A percentile compares a stretch with the other conserved stretches of the same genome.
These are phyloP conservation scores for Pecoramyces ruminantium DNA, from an alignment of 192 early-diverging fungal genomes.

Conservation along the genomic window DNA sequence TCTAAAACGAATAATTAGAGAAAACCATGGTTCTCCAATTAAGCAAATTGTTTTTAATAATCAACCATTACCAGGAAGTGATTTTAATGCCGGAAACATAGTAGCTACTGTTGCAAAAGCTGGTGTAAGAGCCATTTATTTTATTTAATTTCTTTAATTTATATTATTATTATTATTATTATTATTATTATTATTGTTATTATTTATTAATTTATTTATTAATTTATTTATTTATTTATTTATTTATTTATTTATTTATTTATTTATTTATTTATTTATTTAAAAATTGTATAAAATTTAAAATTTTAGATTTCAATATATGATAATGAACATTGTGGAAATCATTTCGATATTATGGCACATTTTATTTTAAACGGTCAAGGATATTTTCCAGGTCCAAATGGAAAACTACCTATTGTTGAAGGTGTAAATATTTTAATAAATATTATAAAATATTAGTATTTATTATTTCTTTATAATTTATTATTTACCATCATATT, in stretches of 20 bases:
- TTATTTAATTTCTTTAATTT: background rate
- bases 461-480: background rate
- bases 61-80: slow-evolving; percentile 31
- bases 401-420: background rate
- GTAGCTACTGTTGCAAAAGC: slow-evolving; percentile 49
- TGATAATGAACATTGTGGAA: slow-evolving; percentile 85
- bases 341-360: slow-evolving; percentile 87
- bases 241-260: too few species aligned
- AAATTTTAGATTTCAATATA: slow-evolving; percentile 61
- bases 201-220: too few species aligned
- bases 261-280: too few species aligned
- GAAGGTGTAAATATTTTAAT: background rate
- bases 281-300: too few species aligned
- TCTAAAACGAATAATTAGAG: slow-evolving; percentile 71
- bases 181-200: too few species aligned
- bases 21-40: slow-evolving; percentile 68
- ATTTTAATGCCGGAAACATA: slow-evolving; percentile 52
- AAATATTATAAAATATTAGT: background rate
- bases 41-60: slow-evolving; percentile 54
- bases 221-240: too few species aligned
- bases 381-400: background rate
- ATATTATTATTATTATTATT: too few species aligned
- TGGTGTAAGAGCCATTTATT: slow-evolving; percentile 9
- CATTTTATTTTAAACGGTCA: slow-evolving; percentile 47
- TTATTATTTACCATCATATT: too few species aligned